These are phyloP conservation scores for Cercophora sp. DNA, from an alignment of 495 filamentous ascomycete species.

Conservation along the genomic window DNA sequence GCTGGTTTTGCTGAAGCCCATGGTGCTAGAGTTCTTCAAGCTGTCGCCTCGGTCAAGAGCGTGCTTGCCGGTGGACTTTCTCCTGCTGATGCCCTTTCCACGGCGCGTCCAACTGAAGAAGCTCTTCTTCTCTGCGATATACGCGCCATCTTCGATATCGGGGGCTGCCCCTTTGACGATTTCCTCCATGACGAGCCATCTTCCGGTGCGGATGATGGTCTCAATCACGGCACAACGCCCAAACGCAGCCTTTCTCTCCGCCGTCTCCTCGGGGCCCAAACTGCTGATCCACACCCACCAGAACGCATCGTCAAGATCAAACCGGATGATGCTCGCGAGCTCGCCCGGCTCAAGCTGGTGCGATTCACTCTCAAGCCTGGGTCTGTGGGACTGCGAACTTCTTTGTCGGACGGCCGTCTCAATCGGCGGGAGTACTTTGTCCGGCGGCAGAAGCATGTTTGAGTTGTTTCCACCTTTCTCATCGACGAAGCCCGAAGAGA, in stretches of 20 bases:
- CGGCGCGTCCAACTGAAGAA: slow-evolving; percentile 82
- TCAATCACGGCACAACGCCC: slow-evolving; percentile 91
- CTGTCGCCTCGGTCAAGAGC: slow-evolving; percentile 31
- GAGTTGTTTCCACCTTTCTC: slow-evolving; percentile 53
- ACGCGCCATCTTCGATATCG: slow-evolving; percentile 76
- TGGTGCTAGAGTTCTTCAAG: slow-evolving; percentile 33
- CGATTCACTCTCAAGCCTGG: slow-evolving; percentile 57
- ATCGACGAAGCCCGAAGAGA: slow-evolving; percentile 86
- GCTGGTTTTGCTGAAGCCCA: slow-evolving; percentile 76
- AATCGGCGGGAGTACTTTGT: slow-evolving; percentile 87
- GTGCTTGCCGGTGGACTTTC: slow-evolving; percentile 61
- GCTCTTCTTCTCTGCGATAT: slow-evolving; percentile 90
- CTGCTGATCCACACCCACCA: slow-evolving; percentile 99
- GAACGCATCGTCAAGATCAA: slow-evolving; percentile 92
- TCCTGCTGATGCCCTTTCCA: slow-evolving; percentile 57
- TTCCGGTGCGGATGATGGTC: slow-evolving; percentile 72
- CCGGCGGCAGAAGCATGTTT: slow-evolving; percentile 73
- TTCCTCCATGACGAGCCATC: slow-evolving; percentile 94
- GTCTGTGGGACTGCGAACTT: slow-evolving; percentile 84
- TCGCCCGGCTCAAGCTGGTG: slow-evolving; percentile 81
- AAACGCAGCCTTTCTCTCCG: slow-evolving; percentile 83
- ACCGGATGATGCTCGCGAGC: slow-evolving; percentile 79
- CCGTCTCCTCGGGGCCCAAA: slow-evolving; percentile 82
- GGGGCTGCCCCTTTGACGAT: slow-evolving; percentile 91
- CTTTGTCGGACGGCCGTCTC: slow-evolving; percentile 63